Evolutionary conservation across 257 asterid species (phyloP), one percentile per base, ranked within the genome.

Genomic region (Paraleonurus japonicus): DNA sequence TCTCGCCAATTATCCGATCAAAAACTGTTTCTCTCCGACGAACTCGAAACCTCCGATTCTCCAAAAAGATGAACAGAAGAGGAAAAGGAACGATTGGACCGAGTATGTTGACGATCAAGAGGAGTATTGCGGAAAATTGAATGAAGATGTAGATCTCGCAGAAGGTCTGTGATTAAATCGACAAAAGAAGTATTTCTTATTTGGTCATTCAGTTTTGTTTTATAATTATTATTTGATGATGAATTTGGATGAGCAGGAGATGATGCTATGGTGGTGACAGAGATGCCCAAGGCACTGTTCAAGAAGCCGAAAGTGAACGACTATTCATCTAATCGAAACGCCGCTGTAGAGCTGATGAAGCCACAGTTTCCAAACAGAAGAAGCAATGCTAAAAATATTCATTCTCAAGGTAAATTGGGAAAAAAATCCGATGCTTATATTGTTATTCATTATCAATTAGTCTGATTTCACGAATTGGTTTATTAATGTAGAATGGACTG

Each of bases 61-160:
- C 74, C 66, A 12, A 17, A 11, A 16, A 6, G 70, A 53, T 28
- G 75, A 62, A 3, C 75, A 19, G 24, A 61, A 73, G 47, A 65
- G 50, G 73, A 94, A 79, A 69, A 79, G 92, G 78, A 88, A 70
- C 2, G 95, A 91, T 72, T 94, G 97, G 99, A 71, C 85, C 1
- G 93, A 94, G 81, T 94, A 89, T 19, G 78, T 88, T 5, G 92
- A 86, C 67, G 81, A 74, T 24, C 87, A 51, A 32, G 85, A 73
- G 12, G 82, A 78, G 22, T 22, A 8, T 5, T 7, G 28, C 0
- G 23, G 76, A 27, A 68, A 77, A 19, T 43, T 73, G 72, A 57
- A 66, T 37, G 33, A n/a, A 7, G 62, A 45, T 64, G 80, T 61
- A 8, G 72, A 73, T 37, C 45, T 51, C 37, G 23, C 70, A 0